Evolutionary conservation across 768 basidiomycete species (phyloP), one percentile per base, ranked within the genome.

Genomic region (Fistulinella prunicolor): DNA sequence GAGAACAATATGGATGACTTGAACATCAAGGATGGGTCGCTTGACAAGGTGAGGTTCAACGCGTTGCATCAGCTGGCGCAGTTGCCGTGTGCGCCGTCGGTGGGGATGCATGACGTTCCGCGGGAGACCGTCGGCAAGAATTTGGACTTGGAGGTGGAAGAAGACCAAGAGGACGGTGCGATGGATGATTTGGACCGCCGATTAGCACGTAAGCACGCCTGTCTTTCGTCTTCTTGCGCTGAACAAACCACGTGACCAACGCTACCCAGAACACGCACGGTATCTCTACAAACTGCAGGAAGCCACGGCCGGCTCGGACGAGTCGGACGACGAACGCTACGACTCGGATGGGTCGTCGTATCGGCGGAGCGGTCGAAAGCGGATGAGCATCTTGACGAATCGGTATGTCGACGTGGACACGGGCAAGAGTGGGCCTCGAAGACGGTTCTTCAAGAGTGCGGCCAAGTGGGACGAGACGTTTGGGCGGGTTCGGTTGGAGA

Each of bases 1-100:
- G 77, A 80, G 53, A 97, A 88, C 60, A 98, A 98, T 61, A 91
- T 95, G 88, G 94, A 96, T 51, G 92, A 98, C 60, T 70, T 89
- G 58, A 99, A 98, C 63, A 68, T 85, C 50, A 80, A 78, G 53
- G 87, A 94, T 56, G 81, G 80, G 9, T 87, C 89, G 23, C 68
- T 98, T 28, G 85, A 95, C 48, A 76, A 75, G 57, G 85, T 94
- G 45, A 80, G 86, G 85, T 90, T 69, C 65, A 64, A 71, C 41
- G 69, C 80, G 49, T 63, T 86, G 36, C 74, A 80, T 38, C 76
- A 80, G 36, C 70, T 89, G 4, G 70, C 77, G 19, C 74, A 80
- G 53, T 63, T 89, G 37, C 78, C 78, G 4, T 77, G 80, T 46
- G 91, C 89, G 0, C 96, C 96, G 1, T 90, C 90, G 6, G 90